A percentile compares a stretch with the other conserved stretches of the same genome.
phyloP scores from a whole-genome alignment of 768 basidiomycete species.

The Mycena kentingensis region DNA sequence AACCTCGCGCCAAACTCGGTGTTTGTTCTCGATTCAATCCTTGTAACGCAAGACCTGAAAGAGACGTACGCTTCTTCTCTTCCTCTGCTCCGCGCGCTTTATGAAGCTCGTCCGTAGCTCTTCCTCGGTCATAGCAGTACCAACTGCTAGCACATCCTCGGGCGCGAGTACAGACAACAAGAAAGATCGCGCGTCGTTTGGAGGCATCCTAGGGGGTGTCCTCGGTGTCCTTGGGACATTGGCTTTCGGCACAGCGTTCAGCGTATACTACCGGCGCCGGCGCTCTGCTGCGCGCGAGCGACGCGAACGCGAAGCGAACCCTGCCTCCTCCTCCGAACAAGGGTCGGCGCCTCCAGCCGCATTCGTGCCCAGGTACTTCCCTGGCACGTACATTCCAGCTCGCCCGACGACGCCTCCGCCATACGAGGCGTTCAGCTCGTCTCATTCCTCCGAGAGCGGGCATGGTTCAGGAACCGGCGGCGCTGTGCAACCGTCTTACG shows the following conservation, averaged over 20 bases:
- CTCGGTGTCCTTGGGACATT: conserved; percentile 53
- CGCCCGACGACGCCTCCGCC: conserved; percentile 40
- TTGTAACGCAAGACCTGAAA: conserved; percentile 34
- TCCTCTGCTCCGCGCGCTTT: conserved; percentile 1
- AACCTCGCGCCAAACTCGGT: conserved; percentile 46
- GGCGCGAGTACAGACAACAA: neutral
- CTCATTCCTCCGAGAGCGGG: conserved; percentile 19
- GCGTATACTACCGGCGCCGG: conserved; percentile 50
- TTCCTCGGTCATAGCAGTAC: neutral
- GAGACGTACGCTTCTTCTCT: neutral
- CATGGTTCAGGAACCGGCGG: neutral
- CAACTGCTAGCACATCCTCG: neutral
- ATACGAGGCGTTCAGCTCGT: conserved; percentile 33
- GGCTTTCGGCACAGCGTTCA: conserved; percentile 50
- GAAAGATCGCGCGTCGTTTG: conserved; percentile 45
- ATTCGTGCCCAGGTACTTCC: conserved; percentile 62
- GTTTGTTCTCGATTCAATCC: conserved; percentile 51
- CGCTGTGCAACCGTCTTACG: neutral
- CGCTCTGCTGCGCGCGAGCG: conserved; percentile 44
- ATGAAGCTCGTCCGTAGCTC: neutral
- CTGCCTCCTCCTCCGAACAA: conserved; percentile 21
- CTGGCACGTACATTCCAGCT: conserved; percentile 42
- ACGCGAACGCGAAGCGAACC: conserved; percentile 27
- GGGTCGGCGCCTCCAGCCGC: conserved; percentile 47
- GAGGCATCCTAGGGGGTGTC: conserved; percentile 52